Evolutionary conservation across 108 stramenopile species (phyloP), one percentile per base, ranked within the genome.

Genomic region (Cyclotella atomus): DNA sequence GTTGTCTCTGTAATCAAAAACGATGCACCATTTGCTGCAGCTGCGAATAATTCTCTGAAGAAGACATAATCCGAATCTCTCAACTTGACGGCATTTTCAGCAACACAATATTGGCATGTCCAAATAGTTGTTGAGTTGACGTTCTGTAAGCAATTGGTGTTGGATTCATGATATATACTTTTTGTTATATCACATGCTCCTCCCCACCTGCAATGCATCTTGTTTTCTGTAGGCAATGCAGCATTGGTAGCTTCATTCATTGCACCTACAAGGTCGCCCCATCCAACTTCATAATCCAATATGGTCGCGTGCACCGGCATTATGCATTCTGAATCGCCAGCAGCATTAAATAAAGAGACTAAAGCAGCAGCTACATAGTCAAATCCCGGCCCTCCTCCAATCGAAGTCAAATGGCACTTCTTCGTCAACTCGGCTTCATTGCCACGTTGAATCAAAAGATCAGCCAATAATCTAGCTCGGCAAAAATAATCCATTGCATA

Each of bases 331-430:
- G 53, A 19, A 35, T 27, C 41, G 24, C 28, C 36, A 34, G 30
- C 23, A n/a, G 53, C 6, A 45, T 59, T 41, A 74, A 87, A 85
- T 27, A 73, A 27, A 8, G 77, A 45, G 43, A 64, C 82, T 57
- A 89, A 17, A 12, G 82, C 74, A 15, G 49, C 61, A 24, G 60
- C 78, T 16, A 86, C 85, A 75, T 70, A 86, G 54, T 88, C 89
- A 77, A 73, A 88, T 23, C 87, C 89, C 7, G 89, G 89, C 19
- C 89, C 89, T 32, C 89, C 89, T 34, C 89, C 89, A 28, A 90
- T 21, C 21, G 30, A 65, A 57, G 25, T 65, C 63, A 59, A 30
- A 65, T 41, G 38, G 12, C 38, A 41, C 12, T 41, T 12, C 9
- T 41, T 41, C 38, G 9, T 7, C 38, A 41, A 41, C 7, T 41